phyloP scores from a whole-genome alignment of 2,329 filamentous ascomycete genomes.

The Cladosporium sp. region DNA sequence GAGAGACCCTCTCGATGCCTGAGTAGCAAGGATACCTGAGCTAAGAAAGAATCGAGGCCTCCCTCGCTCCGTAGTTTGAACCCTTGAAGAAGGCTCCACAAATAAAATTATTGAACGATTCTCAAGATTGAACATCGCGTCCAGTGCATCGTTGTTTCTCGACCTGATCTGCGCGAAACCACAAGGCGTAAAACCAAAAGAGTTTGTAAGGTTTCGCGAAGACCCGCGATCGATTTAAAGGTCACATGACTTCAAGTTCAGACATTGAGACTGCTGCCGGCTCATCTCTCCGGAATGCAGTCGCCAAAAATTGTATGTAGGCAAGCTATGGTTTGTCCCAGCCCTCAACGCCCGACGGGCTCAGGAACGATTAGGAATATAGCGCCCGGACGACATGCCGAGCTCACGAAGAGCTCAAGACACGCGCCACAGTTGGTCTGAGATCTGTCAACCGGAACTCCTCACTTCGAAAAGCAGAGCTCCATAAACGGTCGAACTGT shows the following conservation, averaged over 20 bases:
- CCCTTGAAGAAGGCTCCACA: background rate
- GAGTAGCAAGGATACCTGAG: background rate
- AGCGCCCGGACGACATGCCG: conserved; percentile 65
- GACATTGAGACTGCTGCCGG: background rate
- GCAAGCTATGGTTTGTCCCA: conserved; percentile 80
- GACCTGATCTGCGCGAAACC: too few relatives aligned
- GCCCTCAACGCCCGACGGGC: conserved; percentile 88
- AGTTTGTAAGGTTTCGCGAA: background rate
- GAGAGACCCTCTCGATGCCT: background rate
- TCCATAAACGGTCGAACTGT: conserved; percentile 86
- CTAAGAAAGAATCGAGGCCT: background rate
- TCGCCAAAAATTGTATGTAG: conserved; percentile 35
- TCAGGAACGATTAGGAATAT: conserved; percentile 91
- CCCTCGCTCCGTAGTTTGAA: background rate
- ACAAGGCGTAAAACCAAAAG: too few relatives aligned
- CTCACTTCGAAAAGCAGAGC: conserved; percentile 67
- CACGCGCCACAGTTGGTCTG: conserved; percentile 64
- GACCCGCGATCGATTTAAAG: background rate
- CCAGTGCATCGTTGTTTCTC: too few relatives aligned
- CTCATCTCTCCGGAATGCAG: conserved; percentile 11
- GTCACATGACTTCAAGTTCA: background rate
- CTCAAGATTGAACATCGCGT: too few relatives aligned
- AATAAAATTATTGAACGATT: background rate
- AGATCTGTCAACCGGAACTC: conserved; percentile 95
- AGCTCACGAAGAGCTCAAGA: conserved; percentile 64